phyloP scores from a whole-genome alignment of 1,284 basidiomycete species.

The Apiotrichum gracile region DNA sequence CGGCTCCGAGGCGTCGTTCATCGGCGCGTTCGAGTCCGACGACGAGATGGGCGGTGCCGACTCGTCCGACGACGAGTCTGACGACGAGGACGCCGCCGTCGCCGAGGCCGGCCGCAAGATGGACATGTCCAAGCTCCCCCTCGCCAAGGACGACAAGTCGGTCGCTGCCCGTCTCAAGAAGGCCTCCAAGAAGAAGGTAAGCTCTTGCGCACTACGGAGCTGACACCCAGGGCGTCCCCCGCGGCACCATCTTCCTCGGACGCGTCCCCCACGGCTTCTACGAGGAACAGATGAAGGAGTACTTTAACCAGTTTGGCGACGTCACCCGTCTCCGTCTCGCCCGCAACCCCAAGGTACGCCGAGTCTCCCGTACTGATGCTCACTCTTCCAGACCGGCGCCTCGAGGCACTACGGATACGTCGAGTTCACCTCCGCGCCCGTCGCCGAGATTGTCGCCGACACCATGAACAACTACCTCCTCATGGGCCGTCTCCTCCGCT shows the following conservation, averaged over 20 bases:
- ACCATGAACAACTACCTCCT: conserved; percentile 99
- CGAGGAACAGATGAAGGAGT: conserved; percentile 85
- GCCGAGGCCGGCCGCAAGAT: conserved; percentile 46
- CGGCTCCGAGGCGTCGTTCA: conserved; percentile 50
- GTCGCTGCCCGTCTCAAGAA: conserved; percentile 75
- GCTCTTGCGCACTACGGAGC: neutral
- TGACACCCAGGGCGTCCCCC: conserved; percentile 46
- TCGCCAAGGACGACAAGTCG: conserved; percentile 73
- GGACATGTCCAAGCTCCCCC: conserved; percentile 67
- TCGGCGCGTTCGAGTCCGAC: conserved; percentile 60
- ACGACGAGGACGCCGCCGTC: conserved; percentile 53
- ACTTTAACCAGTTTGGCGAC: conserved; percentile 92
- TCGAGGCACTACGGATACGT: conserved; percentile 97
- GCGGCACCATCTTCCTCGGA: conserved; percentile 86
- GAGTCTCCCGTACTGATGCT: neutral
- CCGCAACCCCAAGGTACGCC: conserved; percentile 78
- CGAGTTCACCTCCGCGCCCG: conserved; percentile 82
- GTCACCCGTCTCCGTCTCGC: conserved; percentile 84
- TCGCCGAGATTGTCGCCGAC: conserved; percentile 91
- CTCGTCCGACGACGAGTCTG: conserved; percentile 71
- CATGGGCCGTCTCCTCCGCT: conserved; percentile 85
- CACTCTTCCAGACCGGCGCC: conserved; percentile 66
- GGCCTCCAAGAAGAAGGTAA: conserved; percentile 70
- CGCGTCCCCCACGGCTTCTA: conserved; percentile 95
- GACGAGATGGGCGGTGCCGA: conserved; percentile 58